Evolutionary conservation across 2,329 filamentous ascomycete genomes (phyloP), one percentile per base, ranked within the genome.

Genomic region (Simplicillium aogashimaense): DNA sequence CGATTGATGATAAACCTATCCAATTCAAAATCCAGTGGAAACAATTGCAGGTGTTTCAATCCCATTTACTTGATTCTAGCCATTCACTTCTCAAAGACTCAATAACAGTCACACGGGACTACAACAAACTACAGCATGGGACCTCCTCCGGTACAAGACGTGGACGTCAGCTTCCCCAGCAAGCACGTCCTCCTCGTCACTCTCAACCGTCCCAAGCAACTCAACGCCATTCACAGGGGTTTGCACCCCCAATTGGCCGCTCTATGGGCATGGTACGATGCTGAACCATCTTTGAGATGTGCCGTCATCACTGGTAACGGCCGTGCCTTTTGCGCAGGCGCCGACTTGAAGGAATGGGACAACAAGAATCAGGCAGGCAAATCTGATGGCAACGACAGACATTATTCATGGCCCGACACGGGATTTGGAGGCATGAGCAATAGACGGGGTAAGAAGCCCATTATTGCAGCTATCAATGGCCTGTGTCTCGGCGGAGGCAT

Each of bases 381-480:
- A 25, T 5, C 37, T 9, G 40, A 37, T 17, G 36, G 20, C 13
- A 7, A 17, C 1, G 44, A 47, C 29, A 29, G 38, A 28, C 40
- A 45, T n/a, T 47, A 48, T 36, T 46, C 49, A 14, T 61, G 61
- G 54, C 52, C 64, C 0, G 50, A 64, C 0, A 59, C 64, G 2
- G 82, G 81, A 1, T 83, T 86, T 44, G 81, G 76, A 17, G 82
- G 74, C 0, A 60, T 88, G 28, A 78, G 74, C 40, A 78, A 83
- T 46, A 69, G 83, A 18, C 57, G 61, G 5, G 83, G 83, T 36
- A 78, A 76, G 59, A 90, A 90, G 53, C 85, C 85, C 6, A 69
- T 90, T 41, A 72, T 90, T 20, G 82, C 79, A 2, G 85, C 84
- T 1, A 81, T 89, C 15, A 86, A 88, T 53, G 85, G 85, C 7